A percentile compares a stretch with the other conserved stretches of the same genome.
Evolutionary conservation across 495 filamentous ascomycete genomes (phyloP).

Genomic region (Hyaloscypha variabilis): DNA sequence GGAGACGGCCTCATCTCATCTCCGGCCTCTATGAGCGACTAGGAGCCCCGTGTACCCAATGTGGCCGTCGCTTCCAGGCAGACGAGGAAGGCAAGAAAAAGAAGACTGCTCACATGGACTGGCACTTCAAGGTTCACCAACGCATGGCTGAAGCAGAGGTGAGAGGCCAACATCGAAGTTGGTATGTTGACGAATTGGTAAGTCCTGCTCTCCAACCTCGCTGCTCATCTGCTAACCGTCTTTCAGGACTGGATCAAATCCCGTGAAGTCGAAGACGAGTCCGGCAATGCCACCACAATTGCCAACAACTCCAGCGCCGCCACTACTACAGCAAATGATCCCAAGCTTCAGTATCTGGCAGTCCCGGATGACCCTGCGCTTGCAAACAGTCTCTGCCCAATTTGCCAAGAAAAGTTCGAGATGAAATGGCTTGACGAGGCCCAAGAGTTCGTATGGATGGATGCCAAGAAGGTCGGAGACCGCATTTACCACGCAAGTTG

Average conservation of each 20-base stretch:
- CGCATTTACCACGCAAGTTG: slow-evolving; percentile 90
- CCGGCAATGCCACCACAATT: slow-evolving; percentile 29
- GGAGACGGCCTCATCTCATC: slow-evolving; percentile 74
- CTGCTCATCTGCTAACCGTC: slow-evolving; percentile 26
- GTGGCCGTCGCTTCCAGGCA: slow-evolving; percentile 81
- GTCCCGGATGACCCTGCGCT: slow-evolving; percentile 77
- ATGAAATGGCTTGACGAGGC: slow-evolving; percentile 86
- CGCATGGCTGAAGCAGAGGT: slow-evolving; percentile 80
- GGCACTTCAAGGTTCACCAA: slow-evolving; percentile 95
- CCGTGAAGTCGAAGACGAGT: slow-evolving; percentile 71
- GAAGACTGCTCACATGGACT: slow-evolving; percentile 94
- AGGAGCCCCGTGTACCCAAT: slow-evolving; percentile 86
- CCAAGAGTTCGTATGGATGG: slow-evolving; percentile 97
- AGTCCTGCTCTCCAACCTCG: slow-evolving; percentile 36
- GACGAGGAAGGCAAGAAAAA: slow-evolving; percentile 77
- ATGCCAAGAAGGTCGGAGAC: slow-evolving; percentile 76
- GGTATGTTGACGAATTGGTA: slow-evolving; percentile 92
- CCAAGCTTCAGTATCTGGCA: slow-evolving; percentile 73
- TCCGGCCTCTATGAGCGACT: slow-evolving; percentile 73
- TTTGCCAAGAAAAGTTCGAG: slow-evolving; percentile 94
- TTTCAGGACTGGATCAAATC: slow-evolving; percentile 83
- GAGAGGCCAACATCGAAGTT: slow-evolving; percentile 84
- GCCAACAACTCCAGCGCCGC: slow-evolving; percentile 36
- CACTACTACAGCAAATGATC: slow-evolving; percentile 38
- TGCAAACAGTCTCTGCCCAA: slow-evolving; percentile 76